A percentile compares a stretch with the other conserved stretches of the same genome.
phyloP scores from a whole-genome alignment of 2,329 filamentous ascomycete genomes.

The Alternaria tenuissima region DNA sequence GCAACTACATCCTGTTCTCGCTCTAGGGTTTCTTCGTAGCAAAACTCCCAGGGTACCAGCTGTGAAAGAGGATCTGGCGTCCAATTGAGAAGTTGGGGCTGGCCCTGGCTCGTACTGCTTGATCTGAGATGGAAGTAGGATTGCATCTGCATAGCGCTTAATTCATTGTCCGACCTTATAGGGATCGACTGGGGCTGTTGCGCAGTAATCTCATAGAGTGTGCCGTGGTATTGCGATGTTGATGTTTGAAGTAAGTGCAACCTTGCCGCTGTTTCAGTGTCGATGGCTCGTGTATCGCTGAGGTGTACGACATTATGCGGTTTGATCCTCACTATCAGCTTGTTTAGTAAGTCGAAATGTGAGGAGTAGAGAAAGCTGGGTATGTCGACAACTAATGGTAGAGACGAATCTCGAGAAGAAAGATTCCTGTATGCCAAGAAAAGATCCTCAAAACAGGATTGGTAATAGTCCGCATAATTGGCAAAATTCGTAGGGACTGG shows the following conservation, averaged over 20 bases:
- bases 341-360: slow-evolving; percentile 69
- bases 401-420: slow-evolving; percentile 51
- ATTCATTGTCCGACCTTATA: slow-evolving; percentile 69
- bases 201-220: slow-evolving; percentile 66
- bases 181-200: slow-evolving; percentile 49
- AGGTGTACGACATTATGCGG: slow-evolving; percentile 74
- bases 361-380: slow-evolving; percentile 77
- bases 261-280: slow-evolving; percentile 66
- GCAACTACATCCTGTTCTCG: slow-evolving; percentile 64
- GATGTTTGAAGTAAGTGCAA: slow-evolving; percentile 61
- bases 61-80: slow-evolving; percentile 64
- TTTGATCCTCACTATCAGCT: slow-evolving; percentile 62
- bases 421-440: slow-evolving; percentile 64
- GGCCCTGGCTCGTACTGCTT: slow-evolving; percentile 14
- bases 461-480: slow-evolving; percentile 72
- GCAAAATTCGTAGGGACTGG: slow-evolving; percentile 71
- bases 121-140: slow-evolving; percentile 72
- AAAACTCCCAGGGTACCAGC: slow-evolving; percentile 68
- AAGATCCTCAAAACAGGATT: slow-evolving; percentile 70
- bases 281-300: slow-evolving; percentile 50
- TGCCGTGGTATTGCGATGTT: slow-evolving; percentile 45
- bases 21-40: slow-evolving; percentile 61
- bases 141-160: slow-evolving; percentile 79
- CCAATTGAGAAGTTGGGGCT: slow-evolving; percentile 55
- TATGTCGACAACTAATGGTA: slow-evolving; percentile 75